Evolutionary conservation across 2,329 filamentous ascomycete species (phyloP).

Genomic region (Neofusicoccum ribis): DNA sequence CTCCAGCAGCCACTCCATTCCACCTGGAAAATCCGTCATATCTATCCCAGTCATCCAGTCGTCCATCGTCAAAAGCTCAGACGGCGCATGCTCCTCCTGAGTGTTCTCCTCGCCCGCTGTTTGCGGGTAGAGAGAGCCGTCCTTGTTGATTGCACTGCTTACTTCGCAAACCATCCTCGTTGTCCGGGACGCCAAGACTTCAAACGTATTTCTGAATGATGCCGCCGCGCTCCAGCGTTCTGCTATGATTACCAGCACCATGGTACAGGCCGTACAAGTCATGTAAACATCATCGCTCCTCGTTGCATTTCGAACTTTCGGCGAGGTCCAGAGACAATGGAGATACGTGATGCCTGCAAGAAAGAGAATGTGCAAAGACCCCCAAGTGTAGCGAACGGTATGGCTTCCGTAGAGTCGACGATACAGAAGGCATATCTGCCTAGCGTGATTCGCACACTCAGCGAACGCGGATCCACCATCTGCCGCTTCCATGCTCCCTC

Average conservation of each 20-base stretch:
- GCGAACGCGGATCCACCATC: conserved; percentile 13
- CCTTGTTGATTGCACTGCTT: background rate
- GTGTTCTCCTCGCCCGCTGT: too few relatives aligned
- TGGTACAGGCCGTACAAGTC: conserved; percentile 40
- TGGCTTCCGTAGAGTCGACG: conserved; percentile 35
- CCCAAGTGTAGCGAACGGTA: conserved; percentile 33
- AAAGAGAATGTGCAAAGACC: conserved; percentile 39
- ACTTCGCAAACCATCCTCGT: conserved; percentile 22
- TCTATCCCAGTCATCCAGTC: too few relatives aligned
- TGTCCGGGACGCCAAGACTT: conserved; percentile 22
- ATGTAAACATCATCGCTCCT: conserved; percentile 27
- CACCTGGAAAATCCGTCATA: too few relatives aligned
- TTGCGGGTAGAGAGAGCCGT: too few relatives aligned
- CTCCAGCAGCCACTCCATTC: too few relatives aligned
- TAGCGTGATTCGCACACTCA: conserved; percentile 20
- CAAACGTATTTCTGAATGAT: conserved; percentile 35
- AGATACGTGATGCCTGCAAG: conserved; percentile 39
- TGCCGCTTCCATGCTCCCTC: too few relatives aligned
- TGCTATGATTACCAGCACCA: conserved; percentile 38
- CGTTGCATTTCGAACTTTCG: conserved; percentile 19
- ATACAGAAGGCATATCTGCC: conserved; percentile 38
- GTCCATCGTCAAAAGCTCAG: too few relatives aligned
- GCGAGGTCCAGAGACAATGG: conserved; percentile 34
- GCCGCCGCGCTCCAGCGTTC: conserved; percentile 37
- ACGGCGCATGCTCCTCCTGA: too few relatives aligned